Base-by-base conservation (phyloP, 495 filamentous ascomycete species). In the Daldinia loculata region DNA sequence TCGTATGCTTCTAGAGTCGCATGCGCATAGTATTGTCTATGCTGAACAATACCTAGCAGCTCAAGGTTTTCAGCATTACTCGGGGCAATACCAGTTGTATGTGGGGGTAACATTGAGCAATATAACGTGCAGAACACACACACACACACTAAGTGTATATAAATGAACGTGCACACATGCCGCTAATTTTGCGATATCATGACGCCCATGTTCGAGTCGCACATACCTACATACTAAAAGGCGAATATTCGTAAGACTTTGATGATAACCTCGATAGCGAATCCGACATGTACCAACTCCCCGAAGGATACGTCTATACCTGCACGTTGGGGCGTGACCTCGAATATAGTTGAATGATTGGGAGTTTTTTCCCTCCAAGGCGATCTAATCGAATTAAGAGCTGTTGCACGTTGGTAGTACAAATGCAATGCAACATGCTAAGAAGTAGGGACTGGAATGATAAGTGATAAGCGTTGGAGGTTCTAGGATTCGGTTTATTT, bases 71-170 rank as follows among this genome's bases (percentile, higher is more conserved):
- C 62, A 53, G 43, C 60, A 41, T 36, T 45, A 27, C 55, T 64
- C 32, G 50, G 30, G 34, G 24, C 59, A 19, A 22, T 32, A 26
- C 5, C 11, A 34, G 48, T 66, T 29, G 9, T 66, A 55, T 67
- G 66, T 68, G 70, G 69, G 69, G 69, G 53, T 67, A 63, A 53
- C 45, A 67, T 66, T 66, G 63, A 66, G 61, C 53, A 72, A 69
- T 66, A 53, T 61, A 56, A 71, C 38, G 43, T 68, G 64, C 70
- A 72, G 65, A 51, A 51, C 65, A 55, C 29, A 61, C 41, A 34
- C 58, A 51, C 65, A 55, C 29, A 61, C 41, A 34, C 58, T 26
- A n/a, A 24, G 45, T 39, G 14, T 32, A 34, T 59, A 53, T 41
- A 60, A 32, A 29, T 55, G 34, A 36, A 51, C 17, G 38, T 63